Evolutionary conservation across 805 yeast species (phyloP).

Genomic region (Kodamaea jinghongensis): DNA sequence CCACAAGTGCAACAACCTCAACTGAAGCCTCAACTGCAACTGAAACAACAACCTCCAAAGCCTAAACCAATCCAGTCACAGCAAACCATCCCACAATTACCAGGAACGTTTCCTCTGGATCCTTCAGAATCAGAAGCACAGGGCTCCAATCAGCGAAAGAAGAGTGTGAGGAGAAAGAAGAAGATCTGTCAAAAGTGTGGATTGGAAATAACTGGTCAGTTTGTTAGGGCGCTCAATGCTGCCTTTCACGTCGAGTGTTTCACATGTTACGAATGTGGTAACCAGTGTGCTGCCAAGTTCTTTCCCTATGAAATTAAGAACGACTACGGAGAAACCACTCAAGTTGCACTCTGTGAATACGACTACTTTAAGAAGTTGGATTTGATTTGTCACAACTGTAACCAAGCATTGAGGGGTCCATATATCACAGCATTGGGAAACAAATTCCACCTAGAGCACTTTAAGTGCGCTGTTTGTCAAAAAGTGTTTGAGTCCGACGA

Average conservation of each 20-base stretch:
- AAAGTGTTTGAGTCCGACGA: slow-evolving; percentile 87
- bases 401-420: slow-evolving; percentile 83
- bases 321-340: slow-evolving; percentile 37
- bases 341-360: slow-evolving; percentile 75
- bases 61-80: slow-evolving; percentile 3
- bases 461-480: slow-evolving; percentile 84
- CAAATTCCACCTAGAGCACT: slow-evolving; percentile 93
- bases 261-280: slow-evolving; percentile 79
- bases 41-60: background rate
- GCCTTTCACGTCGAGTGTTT: slow-evolving; percentile 88
- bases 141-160: slow-evolving; percentile 5
- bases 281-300: slow-evolving; percentile 79
- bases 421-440: slow-evolving; percentile 91
- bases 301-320: slow-evolving; percentile 66
- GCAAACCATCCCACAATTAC: slow-evolving; percentile 4
- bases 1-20: background rate
- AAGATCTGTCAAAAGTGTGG: slow-evolving; percentile 39
- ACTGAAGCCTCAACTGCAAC: background rate
- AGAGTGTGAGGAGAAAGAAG: slow-evolving; percentile 18
- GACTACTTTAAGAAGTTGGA: slow-evolving; percentile 86
- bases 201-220: slow-evolving; percentile 53
- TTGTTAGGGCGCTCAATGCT: slow-evolving; percentile 78
- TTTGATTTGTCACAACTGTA: slow-evolving; percentile 82
- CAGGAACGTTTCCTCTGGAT: background rate
- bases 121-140: background rate